Base-by-base conservation (phyloP, 2,329 filamentous ascomycete species). In the Alternaria viburni region DNA sequence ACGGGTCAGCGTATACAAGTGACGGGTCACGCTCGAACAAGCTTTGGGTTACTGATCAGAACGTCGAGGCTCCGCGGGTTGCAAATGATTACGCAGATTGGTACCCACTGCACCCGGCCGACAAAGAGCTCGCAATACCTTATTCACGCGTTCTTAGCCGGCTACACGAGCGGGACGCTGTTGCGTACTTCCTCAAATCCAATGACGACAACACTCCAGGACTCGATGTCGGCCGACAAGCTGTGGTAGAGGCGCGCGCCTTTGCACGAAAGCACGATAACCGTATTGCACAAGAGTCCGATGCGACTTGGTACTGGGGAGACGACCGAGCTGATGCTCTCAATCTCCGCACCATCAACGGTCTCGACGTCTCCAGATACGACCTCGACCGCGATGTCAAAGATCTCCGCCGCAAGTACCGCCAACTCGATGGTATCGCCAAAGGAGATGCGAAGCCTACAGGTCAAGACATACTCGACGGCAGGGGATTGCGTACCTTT, bases 271-370 rank as follows among this genome's bases (percentile, higher is more conserved):
- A 78, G 12, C 77, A 81, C 15, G 86, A 89, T 61, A 64, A 77
- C 1, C 85, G 87, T 3, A 86, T 89, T 26, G 47, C 66, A 3
- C 4, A 43, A 13, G 52, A 57, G 7, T 19, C 46, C 0, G 81
- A 78, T 13, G 81, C 83, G 25, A 75, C 77, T 0, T 89, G 87
- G 87, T 87, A 85, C 72, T 88, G 86, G 84, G 86, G 82, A 0
- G 87, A 89, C 56, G 81, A 81, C 21, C 82, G 88, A 1, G 83
- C 84, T 0, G 84, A 89, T 51, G 85, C 86, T 1, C 81, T 90
- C 1, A 86, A 86, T 26, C 70, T 90, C 6, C 83, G 84, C 26
- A 83, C 83, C 4, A 74, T 89, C 41, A 89, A 88, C 63, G 85
- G 84, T 1, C 70, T 83, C 1, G 85, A 86, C 28, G 83, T 86